Conservation (phyloP, 2,329 filamentous ascomycete species). For the Thyridium curvatum region DNA sequence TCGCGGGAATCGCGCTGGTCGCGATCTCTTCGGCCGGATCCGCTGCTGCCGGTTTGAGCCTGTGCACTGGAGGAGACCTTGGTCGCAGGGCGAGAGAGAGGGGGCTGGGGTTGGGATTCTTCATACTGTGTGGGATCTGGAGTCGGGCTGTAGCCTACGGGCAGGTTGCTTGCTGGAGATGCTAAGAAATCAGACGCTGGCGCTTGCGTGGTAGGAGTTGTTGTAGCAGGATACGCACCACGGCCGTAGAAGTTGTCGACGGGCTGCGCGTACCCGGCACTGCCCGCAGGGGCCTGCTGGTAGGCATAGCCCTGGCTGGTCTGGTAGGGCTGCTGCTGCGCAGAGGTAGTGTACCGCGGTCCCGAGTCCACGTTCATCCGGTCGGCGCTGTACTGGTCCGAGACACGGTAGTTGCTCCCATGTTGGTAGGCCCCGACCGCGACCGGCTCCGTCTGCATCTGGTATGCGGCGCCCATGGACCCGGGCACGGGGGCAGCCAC, state of each 20-base stretch:
- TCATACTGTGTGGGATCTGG: constrained; percentile 50
- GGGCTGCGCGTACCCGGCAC: constrained; percentile 34
- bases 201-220: constrained; percentile 12
- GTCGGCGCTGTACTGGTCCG: no score
- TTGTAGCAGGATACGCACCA: constrained; percentile 49
- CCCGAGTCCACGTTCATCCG: no score
- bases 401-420: no score
- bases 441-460: no score
- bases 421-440: not conserved
- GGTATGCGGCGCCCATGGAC: no score
- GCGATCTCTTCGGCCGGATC: constrained; percentile 12
- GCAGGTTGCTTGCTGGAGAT: constrained; percentile 39
- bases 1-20: constrained; percentile 1
- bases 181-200: constrained; percentile 42
- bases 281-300: no score
- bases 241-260: constrained; percentile 51
- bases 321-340: no score
- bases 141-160: constrained; percentile 29
- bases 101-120: constrained; percentile 30
- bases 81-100: constrained; percentile 25
- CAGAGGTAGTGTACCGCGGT: no score
- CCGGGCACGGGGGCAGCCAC: constrained; percentile 6
- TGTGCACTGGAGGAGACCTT: constrained; percentile 16
- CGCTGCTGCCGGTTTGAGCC: constrained; percentile 30
- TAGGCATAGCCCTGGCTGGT: no score